Base-by-base conservation (phyloP, 148 eudicot species). In the Rhododendron molle region DNA sequence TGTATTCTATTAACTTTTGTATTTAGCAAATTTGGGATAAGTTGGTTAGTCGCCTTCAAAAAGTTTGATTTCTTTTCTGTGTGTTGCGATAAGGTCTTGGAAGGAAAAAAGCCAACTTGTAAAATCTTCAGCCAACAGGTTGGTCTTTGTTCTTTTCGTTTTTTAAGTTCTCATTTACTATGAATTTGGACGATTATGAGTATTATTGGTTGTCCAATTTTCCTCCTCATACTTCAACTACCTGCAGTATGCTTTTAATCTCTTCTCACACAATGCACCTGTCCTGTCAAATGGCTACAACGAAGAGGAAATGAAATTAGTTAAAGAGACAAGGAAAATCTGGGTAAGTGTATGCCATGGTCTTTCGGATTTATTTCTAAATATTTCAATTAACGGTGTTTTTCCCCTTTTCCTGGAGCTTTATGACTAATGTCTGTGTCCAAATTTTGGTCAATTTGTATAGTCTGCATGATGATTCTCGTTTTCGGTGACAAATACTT, bases 241-340 rank as follows among this genome's bases (percentile, higher is more conserved):
- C 32, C 21, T 91, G 96, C 99, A 97, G 99, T 97, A 97, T 91
- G 99, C 99, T 38, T 97, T 97, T 86, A 97, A 97, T 88, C 88
- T 97, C 81, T 97, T 97, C 92, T 97, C 99, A 38, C 99, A 97
- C 93, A 97, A 97, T 89, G 98, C 99, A 84, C 98, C 99, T 62
- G 87, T 97, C 69, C 88, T 92, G 65, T 87, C 96, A 81, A 97
- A 97, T 87, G 98, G 99, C 46, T 97, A 95, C 92, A 97, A 97
- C 87, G 99, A 97, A 85, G 99, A 97, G 88, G 99, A 97, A 89
- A 97, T 97, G 98, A 97, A 97, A 83, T 84, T 97, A 79, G 98
- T 97, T 1, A 97, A 97, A 87, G 99, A 97, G 92, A 97, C 99
- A 20, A 93, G 98, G 92, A 97, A 97, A 90, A 97, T 97, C 50